Conservation (phyloP, 192 early-diverging fungal genomes). For the Dimargaris verticillata region DNA sequence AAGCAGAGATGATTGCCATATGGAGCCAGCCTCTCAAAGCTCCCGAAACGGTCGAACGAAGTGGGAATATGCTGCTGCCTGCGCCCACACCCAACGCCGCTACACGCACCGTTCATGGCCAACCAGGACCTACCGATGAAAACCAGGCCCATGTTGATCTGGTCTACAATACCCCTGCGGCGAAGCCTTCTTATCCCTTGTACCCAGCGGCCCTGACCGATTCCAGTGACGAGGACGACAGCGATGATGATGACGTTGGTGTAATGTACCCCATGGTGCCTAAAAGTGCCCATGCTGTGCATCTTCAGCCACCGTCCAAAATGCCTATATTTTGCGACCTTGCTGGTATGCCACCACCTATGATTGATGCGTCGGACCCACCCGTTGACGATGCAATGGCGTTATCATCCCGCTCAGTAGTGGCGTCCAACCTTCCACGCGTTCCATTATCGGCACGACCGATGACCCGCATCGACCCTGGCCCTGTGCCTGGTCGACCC, state of each 20-base stretch:
- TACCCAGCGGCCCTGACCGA: not conserved
- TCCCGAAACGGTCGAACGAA: not conserved
- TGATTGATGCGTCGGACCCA: not conserved
- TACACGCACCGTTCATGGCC: not conserved
- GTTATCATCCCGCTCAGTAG: not conserved
- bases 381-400: not conserved
- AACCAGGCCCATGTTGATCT: not conserved
- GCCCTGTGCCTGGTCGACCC: not conserved
- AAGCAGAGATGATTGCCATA: constrained; percentile 9
- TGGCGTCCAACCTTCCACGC: not conserved
- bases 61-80: not conserved
- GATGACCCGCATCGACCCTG: no score
- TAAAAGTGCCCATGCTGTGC: no score
- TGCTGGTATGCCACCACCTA: not conserved
- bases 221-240: not conserved
- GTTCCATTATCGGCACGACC: not conserved
- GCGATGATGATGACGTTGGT: not conserved
- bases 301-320: not conserved
- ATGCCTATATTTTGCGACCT: constrained; percentile 7
- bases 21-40: constrained; percentile 11
- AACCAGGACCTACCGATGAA: not conserved
- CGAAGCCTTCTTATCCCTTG: not conserved
- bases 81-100: not conserved
- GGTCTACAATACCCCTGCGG: not conserved
- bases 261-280: not conserved